Base-by-base conservation (phyloP, 2,329 filamentous ascomycete genomes). In the Calonectria pseudoturangicola region DNA sequence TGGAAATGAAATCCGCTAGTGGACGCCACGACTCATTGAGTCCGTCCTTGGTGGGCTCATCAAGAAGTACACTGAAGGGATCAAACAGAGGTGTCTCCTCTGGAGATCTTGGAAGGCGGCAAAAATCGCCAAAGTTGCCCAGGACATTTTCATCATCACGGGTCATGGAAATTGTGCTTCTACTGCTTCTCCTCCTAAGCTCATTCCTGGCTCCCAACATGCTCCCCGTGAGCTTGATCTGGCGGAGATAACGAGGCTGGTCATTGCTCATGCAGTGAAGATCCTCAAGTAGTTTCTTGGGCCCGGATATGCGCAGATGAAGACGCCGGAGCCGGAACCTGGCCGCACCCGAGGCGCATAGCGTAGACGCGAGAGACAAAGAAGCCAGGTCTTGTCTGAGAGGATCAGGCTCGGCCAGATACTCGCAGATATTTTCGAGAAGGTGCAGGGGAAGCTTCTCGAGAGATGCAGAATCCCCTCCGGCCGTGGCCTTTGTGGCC, bases 1-100 rank as follows among this genome's bases (percentile, higher is more conserved):
- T 66, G 9, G 12, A 4, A n/a, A 73, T 39, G 27, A 73, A 51
- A 1, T 56, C n/a, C 1, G 28, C 18, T 8, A 73, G 30, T 41
- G 67, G 71, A 6, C 36, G 27, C 71, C 71, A 73, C 8, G 67
- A 56, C n/a, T 33, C 43, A 27, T 51, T 51, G 4, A 54, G 18
- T 7, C 28, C n/a, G 18, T 54, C 18, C 45, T 62, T 60, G 21
- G 25, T 36, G 7, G 48, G 9, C 2, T 66, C 41, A 9, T 39
- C 25, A 15, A 36, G 33, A 18, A 33, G 21, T 8, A 15, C 10
- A 4, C 10, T 3, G 27, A 28, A 66, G 12, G 45, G 30, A 18
- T 33, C n/a, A 13, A 10, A n/a, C 4, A 3, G 16, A 21, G 10
- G 4, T 7, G 16, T n/a, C 10, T 36, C 25, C 1, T n/a, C 21